Evolutionary conservation across 2,329 filamentous ascomycete genomes (phyloP).

Genomic region (Penicillium sp.): DNA sequence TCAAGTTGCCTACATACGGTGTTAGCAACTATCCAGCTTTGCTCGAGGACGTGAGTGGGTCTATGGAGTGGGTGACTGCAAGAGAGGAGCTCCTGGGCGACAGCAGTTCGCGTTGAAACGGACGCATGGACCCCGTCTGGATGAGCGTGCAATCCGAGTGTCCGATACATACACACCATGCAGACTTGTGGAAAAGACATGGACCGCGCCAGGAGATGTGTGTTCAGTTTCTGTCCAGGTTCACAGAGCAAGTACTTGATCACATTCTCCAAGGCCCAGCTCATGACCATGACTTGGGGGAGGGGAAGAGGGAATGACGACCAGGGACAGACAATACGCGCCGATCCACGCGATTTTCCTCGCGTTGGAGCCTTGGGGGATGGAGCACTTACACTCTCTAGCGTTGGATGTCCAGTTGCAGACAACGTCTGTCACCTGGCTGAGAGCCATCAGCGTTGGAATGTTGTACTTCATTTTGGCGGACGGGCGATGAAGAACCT

Average conservation of each 20-base stretch:
- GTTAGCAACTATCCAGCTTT: conserved; percentile 7
- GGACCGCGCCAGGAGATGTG: neutral
- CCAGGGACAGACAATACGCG: neutral
- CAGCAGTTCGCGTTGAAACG: neutral
- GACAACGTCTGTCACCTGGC: conserved; percentile 31
- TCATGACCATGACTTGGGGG: neutral
- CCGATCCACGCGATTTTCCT: neutral
- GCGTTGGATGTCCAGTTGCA: conserved; percentile 30
- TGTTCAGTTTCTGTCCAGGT: neutral
- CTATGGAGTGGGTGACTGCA: neutral
- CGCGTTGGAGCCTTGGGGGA: neutral
- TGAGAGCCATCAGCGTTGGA: conserved; percentile 39
- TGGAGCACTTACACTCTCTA: conserved; percentile 32
- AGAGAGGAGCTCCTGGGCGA: neutral
- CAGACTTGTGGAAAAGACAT: neutral
- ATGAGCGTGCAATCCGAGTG: neutral
- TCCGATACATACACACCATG: neutral
- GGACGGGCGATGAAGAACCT: neutral
- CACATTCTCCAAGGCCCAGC: neutral
- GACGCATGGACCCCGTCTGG: neutral
- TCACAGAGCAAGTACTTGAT: neutral
- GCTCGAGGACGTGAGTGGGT: neutral
- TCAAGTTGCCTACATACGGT: conserved; percentile 13
- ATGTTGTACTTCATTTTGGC: conserved; percentile 42
- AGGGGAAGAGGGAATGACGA: neutral